Percentiles rank a stretch among this genome's conserved stretches.
These are phyloP conservation scores for Penicillium steckii DNA, from an alignment of 495 filamentous ascomycete species.

Conservation along the genomic window DNA sequence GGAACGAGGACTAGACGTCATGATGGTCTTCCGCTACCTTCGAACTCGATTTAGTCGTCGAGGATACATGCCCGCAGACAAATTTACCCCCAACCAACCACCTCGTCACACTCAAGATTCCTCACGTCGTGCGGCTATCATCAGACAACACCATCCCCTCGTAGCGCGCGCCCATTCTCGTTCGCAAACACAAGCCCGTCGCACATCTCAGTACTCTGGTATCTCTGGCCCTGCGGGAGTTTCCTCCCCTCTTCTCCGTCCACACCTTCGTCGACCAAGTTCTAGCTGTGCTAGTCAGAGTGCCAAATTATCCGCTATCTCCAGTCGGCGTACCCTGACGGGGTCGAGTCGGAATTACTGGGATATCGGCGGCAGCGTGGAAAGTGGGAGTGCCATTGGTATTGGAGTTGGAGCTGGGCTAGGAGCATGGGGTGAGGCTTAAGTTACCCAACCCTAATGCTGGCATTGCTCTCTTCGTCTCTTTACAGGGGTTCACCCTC, in stretches of 20 bases:
- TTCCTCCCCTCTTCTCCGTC: constrained; percentile 39
- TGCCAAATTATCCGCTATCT: constrained; percentile 60
- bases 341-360: constrained; percentile 77
- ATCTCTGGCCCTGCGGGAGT: constrained; percentile 45
- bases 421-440: constrained; percentile 75
- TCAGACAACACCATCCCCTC: constrained; percentile 83
- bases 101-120: constrained; percentile 55
- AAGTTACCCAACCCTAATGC: not conserved
- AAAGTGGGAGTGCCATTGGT: constrained; percentile 67
- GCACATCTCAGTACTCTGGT: constrained; percentile 47
- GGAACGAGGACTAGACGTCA: constrained; percentile 82
- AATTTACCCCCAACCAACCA: constrained; percentile 30
- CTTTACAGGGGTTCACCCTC: no score
- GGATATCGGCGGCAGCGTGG: constrained; percentile 79
- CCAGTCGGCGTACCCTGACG: constrained; percentile 48
- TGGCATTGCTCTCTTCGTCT: no score
- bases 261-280: constrained; percentile 52
- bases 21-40: constrained; percentile 85
- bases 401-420: constrained; percentile 61
- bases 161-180: constrained; percentile 56
- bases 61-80: constrained; percentile 36
- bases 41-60: constrained; percentile 65
- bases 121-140: constrained; percentile 75
- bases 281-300: constrained; percentile 81
- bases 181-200: constrained; percentile 47